phyloP scores from a whole-genome alignment of 495 filamentous ascomycete genomes.

The Neurospora sublineolata region DNA sequence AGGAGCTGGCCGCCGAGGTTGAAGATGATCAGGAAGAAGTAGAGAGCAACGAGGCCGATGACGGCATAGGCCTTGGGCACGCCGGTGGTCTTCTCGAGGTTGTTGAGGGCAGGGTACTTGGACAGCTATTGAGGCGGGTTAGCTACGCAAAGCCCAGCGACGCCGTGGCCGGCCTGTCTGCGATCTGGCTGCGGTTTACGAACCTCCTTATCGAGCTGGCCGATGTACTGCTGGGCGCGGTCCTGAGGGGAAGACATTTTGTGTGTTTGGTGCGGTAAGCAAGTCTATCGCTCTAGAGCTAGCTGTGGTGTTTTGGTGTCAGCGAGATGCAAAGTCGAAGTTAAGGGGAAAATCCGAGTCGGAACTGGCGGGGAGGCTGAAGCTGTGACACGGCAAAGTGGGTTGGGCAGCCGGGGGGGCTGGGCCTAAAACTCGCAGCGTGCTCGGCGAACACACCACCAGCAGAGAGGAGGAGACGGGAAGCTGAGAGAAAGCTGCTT shows the following conservation, averaged over 20 bases:
- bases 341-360: not conserved
- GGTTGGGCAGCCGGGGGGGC: not conserved
- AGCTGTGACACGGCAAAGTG: not conserved
- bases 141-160: conserved; percentile 7
- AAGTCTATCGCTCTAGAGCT: conserved; percentile 4
- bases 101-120: conserved; percentile 88
- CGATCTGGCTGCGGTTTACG: conserved; percentile 23
- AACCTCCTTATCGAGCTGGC: conserved; percentile 96
- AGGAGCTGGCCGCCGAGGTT: conserved; percentile 96
- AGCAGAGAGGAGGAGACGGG: not conserved
- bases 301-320: not conserved
- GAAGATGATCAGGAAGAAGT: conserved; percentile 98
- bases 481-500: not conserved
- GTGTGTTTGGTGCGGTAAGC: conserved; percentile 2
- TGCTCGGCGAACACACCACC: not conserved
- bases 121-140: conserved; percentile 54
- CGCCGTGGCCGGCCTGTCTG: conserved; percentile 2
- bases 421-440: not conserved
- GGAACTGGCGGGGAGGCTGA: conserved; percentile 1
- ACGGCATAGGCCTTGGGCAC: conserved; percentile 94
- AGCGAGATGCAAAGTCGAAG: not conserved
- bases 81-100: conserved; percentile 90
- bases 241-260: conserved; percentile 74
- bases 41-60: conserved; percentile 72
- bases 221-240: conserved; percentile 74